Base-by-base conservation (phyloP, 768 basidiomycete species). In the Lactarius pseudohatsudake region DNA sequence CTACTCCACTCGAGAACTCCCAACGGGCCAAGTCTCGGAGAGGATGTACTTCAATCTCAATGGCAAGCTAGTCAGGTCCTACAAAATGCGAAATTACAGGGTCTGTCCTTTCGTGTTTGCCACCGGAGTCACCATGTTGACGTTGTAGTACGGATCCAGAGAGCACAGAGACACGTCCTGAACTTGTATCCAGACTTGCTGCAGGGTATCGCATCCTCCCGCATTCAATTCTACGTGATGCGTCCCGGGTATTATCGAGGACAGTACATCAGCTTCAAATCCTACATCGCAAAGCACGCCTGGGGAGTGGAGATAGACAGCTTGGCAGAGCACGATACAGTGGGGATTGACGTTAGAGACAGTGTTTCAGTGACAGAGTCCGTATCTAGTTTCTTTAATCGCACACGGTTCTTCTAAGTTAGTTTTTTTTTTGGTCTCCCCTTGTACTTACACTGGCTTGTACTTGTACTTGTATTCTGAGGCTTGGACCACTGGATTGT, bases 331-430 rank as follows among this genome's bases (percentile, higher is more conserved):
- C 62, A 67, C 13, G 66, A 67, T 15, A 64, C 66, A 4, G 53
- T 67, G 43, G 50, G 57, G 41, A 47, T 67, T 36, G 62, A 64
- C n/a, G 34, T 67, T 47, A 62, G 66, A 22, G 47, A 40, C 1
- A 67, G 66, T 16, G 34, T 67, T 47, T 67, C 66, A 0, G 3
- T 67, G 41, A 32, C 66, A 38, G 66, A 67, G 53, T 59, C 66
- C 43, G 36, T 67, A 55, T 64, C 66, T 56, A 67, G 66, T 22
- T 67, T 67, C 28, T 67, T 67, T 57, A 67, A 64, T 38, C 62
- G 66, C 26, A 1, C 47, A 36, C 57, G 58, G 16, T 15, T 67
- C 50, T n/a, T 67, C 26, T 67, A 60, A 67, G 22, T 59, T 59
- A n/a, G 53, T n/a, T 10, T 54, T 45, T 34, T 59, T 56, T 55